Base-by-base conservation (phyloP, 306 rosid species). In the Lotus japonicus region DNA sequence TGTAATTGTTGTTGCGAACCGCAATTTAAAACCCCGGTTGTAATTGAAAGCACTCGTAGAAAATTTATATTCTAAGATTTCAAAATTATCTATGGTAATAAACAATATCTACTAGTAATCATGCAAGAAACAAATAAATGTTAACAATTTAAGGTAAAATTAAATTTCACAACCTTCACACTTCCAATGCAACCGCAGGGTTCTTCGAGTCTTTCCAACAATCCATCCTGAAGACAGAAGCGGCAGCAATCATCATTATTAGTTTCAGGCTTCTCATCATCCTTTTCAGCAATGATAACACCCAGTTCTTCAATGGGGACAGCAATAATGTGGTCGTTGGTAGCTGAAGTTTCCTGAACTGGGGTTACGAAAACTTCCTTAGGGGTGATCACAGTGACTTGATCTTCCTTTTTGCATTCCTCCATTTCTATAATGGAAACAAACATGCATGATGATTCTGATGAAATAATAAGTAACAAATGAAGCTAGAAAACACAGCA, bases 121-220 rank as follows among this genome's bases (percentile, higher is more conserved):
- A 26, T 26, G 4, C 4, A 3, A 26, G 4, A 26, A 43, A 38
- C 31, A 59, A 5, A 9, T 38, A 36, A 35, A 4, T 2, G 8
- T 4, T 31, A 31, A 0, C 3, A 11, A 16, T 68, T 39, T n/a
- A 59, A 11, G 43, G 33, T 72, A 6, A 31, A 19, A 26, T 21
- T n/a, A n/a, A 41, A 54, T 14, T 42, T 4, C 13, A 38, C 4
- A 36, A 66, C 84, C 86, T 26, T 76, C 1, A 79, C 11, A 36
- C 64, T 63, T 23, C 87, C 84, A 6, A 0, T 35, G 51, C 87
- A 83, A 2, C 0, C 5, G 43, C 87, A 83, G 21, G 87, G 84
- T 17, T 70, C 21, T 64, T 83, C 84, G 23, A 79, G 16, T 6
- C 19, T 58, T 3, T 11, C 7, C 1, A 79, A 23, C 36, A 43